Evolutionary conservation across 2,329 filamentous ascomycete genomes (phyloP).

Genomic region (Fusarium buxicola): DNA sequence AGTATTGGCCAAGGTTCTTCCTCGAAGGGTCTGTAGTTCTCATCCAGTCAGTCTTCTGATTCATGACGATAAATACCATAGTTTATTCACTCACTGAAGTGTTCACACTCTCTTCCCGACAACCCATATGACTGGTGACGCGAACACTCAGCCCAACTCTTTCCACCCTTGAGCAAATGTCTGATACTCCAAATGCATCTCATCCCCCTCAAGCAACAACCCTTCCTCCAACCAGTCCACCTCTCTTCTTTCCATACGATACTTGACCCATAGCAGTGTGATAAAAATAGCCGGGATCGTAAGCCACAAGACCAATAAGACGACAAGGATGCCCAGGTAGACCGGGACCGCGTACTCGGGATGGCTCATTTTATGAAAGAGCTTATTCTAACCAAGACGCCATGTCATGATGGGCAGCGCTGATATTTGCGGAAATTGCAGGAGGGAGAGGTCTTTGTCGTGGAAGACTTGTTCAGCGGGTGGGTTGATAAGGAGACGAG

Average conservation of each 20-base stretch:
- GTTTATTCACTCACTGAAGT: no score
- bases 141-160: neutral
- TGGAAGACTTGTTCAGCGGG: neutral
- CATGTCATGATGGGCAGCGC: neutral
- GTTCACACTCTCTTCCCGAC: neutral
- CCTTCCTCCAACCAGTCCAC: slow-evolving; percentile 29
- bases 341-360: slow-evolving; percentile 36
- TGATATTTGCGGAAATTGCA: slow-evolving; percentile 10
- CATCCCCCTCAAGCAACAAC: slow-evolving; percentile 21
- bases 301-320: slow-evolving; percentile 35
- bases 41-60: neutral
- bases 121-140: no score
- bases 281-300: slow-evolving; percentile 31
- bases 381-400: neutral
- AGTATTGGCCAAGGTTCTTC: no score
- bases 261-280: slow-evolving; percentile 15
- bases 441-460: slow-evolving; percentile 13
- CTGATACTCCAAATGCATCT: slow-evolving; percentile 18
- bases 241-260: slow-evolving; percentile 21
- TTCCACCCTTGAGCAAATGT: neutral
- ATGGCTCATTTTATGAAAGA: slow-evolving; percentile 31
- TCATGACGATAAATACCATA: neutral
- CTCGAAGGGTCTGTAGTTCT: no score
- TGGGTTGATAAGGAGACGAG: slow-evolving; percentile 8
- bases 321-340: slow-evolving; percentile 30